phyloP scores from a whole-genome alignment of 1,139 yeast species.

The Taphrina sp. region DNA sequence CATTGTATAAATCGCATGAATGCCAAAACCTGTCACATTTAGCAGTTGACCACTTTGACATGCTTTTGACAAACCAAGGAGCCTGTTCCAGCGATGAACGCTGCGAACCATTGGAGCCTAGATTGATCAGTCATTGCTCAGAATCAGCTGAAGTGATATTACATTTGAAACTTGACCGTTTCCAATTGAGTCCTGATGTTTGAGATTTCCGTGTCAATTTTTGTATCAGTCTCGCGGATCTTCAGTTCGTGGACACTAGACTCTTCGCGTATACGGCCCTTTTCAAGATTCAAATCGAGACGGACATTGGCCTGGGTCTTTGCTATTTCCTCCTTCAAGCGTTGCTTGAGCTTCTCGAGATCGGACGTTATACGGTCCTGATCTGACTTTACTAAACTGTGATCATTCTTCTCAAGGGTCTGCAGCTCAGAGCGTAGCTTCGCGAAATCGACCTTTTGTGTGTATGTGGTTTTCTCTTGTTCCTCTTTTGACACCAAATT shows the following conservation, averaged over 20 bases:
- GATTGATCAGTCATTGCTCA: not conserved
- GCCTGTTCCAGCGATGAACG: constrained; percentile 27
- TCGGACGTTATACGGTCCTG: constrained; percentile 83
- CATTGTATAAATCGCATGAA: constrained; percentile 29
- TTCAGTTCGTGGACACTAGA: constrained; percentile 87
- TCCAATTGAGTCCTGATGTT: constrained; percentile 78
- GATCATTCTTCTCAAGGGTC: constrained; percentile 82
- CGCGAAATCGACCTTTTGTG: constrained; percentile 94
- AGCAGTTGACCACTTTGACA: not conserved
- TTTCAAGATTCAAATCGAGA: constrained; percentile 84
- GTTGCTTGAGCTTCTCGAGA: constrained; percentile 77
- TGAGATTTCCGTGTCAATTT: constrained; percentile 92
- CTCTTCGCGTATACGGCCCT: constrained; percentile 93
- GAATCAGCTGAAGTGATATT: too few species aligned
- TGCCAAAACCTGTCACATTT: constrained; percentile 10
- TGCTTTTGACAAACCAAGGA: constrained; percentile 1
- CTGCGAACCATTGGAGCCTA: constrained; percentile 30
- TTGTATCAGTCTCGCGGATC: constrained; percentile 89
- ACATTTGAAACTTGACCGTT: constrained; percentile 30
- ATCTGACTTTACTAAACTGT: constrained; percentile 76
- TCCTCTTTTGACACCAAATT: constrained; percentile 33
- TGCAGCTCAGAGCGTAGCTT: constrained; percentile 87
- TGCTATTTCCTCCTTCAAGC: constrained; percentile 85
- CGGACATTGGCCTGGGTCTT: constrained; percentile 88
- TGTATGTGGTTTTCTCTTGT: constrained; percentile 65